phyloP scores from a whole-genome alignment of 495 filamentous ascomycete genomes.

The Podospora didyma region DNA sequence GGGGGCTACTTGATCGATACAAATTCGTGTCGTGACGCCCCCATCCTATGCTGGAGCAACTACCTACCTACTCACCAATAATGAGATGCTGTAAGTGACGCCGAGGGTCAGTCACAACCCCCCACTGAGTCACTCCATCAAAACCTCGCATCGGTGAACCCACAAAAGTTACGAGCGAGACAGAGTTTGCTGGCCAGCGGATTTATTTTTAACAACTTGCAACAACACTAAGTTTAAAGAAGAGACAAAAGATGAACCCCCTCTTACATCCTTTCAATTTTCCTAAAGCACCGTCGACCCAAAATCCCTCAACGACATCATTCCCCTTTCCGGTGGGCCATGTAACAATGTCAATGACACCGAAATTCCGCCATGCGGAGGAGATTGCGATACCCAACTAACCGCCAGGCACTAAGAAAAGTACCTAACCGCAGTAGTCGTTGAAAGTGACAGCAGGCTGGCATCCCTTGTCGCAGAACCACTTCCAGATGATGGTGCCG shows the following conservation, averaged over 20 bases:
- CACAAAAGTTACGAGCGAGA: not conserved
- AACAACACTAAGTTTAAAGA: not conserved
- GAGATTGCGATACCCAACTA: not conserved
- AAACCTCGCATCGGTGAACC: not conserved
- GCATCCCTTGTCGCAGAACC: constrained; percentile 4
- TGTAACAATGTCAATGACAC: not conserved
- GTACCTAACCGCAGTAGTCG: not conserved
- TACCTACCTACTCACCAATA: too few relatives aligned
- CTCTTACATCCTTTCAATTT: not conserved
- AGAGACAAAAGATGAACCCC: not conserved
- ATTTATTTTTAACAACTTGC: not conserved
- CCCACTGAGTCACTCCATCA: too few relatives aligned
- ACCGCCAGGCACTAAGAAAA: not conserved
- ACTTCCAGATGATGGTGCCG: constrained; percentile 9
- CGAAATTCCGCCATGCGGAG: not conserved
- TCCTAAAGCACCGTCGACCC: not conserved
- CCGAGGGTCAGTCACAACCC: too few relatives aligned
- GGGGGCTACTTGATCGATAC: not conserved
- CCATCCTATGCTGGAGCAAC: too few relatives aligned
- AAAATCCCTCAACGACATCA: not conserved
- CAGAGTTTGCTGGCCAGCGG: not conserved
- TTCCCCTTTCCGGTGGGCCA: not conserved
- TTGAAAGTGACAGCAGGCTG: not conserved
- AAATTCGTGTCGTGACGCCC: not conserved
- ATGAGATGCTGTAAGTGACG: too few relatives aligned